Conservation (phyloP, 306 rosid species). For the Ziziphus jujuba region DNA sequence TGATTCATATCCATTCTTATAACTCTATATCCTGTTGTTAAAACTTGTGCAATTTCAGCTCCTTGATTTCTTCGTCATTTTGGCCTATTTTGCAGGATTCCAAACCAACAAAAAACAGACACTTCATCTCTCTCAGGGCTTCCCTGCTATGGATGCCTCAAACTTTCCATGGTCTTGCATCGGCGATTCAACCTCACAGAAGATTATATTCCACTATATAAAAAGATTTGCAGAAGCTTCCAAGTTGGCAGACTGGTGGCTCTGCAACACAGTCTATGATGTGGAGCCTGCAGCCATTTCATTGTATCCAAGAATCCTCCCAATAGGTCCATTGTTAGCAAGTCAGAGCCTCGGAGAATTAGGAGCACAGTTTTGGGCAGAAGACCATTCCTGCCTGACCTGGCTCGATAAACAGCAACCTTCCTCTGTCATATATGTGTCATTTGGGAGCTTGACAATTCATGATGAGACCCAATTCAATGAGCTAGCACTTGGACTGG, state of each 20-base stretch:
- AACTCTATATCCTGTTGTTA: too few relatives aligned
- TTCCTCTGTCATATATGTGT: slow-evolving; percentile 35
- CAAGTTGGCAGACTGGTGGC: slow-evolving; percentile 23
- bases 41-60: too few relatives aligned
- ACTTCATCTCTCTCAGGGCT: slow-evolving; percentile 21
- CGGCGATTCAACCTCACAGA: slow-evolving; percentile 5
- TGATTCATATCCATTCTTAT: too few relatives aligned
- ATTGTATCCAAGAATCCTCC: slow-evolving; percentile 21
- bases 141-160: slow-evolving; percentile 28
- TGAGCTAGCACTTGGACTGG: slow-evolving; percentile 39
- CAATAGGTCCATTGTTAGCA: slow-evolving; percentile 38
- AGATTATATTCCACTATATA: not conserved
- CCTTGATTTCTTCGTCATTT: too few relatives aligned
- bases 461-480: slow-evolving; percentile 22
- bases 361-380: slow-evolving; percentile 30
- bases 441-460: slow-evolving; percentile 37
- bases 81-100: slow-evolving; percentile 15
- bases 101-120: slow-evolving; percentile 16
- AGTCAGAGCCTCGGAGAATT: slow-evolving; percentile 1
- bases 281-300: slow-evolving; percentile 31
- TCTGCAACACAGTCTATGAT: slow-evolving; percentile 38
- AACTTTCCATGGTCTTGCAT: slow-evolving; percentile 10
- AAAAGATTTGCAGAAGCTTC: not conserved
- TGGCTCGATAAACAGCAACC: slow-evolving; percentile 35
- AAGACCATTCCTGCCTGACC: slow-evolving; percentile 33